phyloP scores from a whole-genome alignment of 352 stramenopile genomes.

The Globisporangium paroecandrum region DNA sequence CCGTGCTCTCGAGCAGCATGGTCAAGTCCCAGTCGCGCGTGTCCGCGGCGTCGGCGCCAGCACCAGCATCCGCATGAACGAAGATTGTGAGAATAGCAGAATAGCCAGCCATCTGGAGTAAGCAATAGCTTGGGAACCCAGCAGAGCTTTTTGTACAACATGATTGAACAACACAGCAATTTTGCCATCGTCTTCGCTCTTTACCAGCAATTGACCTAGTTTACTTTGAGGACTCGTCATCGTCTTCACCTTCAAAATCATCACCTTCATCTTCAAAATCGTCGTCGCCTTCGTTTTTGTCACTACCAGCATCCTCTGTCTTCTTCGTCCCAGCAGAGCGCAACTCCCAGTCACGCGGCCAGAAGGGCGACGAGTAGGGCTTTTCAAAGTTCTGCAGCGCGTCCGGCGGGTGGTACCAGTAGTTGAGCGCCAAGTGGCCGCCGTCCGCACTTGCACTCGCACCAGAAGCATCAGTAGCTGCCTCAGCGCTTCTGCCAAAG shows the following conservation, averaged over 20 bases:
- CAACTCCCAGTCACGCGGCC: constrained; percentile 61
- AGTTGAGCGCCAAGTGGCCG: constrained; percentile 86
- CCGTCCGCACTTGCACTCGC: constrained; percentile 16
- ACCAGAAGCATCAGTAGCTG: no score
- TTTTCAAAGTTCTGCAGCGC: constrained; percentile 44
- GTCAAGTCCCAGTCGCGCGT: constrained; percentile 4
- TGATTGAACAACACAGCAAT: background rate
- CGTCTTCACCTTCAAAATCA: constrained; percentile 1
- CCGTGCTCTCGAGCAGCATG: constrained; percentile 21
- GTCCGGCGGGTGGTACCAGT: constrained; percentile 87
- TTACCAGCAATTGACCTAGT: background rate
- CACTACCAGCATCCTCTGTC: background rate
- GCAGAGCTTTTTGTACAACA: background rate
- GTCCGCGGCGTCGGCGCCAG: background rate
- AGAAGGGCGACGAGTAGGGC: constrained; percentile 82
- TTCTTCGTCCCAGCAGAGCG: constrained; percentile 23
- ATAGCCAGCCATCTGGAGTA: background rate
- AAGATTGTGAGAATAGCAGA: background rate
- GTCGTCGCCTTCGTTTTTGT: constrained; percentile 8
- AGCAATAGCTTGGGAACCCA: background rate
- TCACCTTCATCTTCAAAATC: constrained; percentile 11
- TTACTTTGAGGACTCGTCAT: constrained; percentile 1
- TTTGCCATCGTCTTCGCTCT: background rate
- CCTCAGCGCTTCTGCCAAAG: constrained; percentile 24
- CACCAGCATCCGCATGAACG: background rate